A percentile compares a stretch with the other conserved stretches of the same genome.
Conservation (phyloP, 2,329 filamentous ascomycete genomes). For the Xenoacremonium recifei region DNA sequence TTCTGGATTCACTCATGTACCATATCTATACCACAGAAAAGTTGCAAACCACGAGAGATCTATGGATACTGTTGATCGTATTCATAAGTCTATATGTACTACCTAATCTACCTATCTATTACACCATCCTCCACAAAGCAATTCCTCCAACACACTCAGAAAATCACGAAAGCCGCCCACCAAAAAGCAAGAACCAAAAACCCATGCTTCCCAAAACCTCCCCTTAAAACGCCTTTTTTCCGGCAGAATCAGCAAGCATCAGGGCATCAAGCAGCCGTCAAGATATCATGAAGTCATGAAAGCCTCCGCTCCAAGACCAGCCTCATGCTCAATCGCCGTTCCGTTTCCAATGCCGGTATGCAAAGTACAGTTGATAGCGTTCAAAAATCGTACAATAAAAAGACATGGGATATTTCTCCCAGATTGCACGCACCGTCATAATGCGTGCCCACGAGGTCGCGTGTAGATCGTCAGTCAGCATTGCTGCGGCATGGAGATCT, state of each 20-base stretch:
- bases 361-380: conserved; percentile 7
- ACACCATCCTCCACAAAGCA: conserved; percentile 1
- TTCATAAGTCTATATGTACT: background rate
- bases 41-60: no score
- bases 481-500: background rate
- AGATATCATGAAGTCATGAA: conserved; percentile 21
- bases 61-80: background rate
- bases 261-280: conserved; percentile 10
- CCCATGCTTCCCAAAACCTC: background rate
- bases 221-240: conserved; percentile 12
- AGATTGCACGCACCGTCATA: background rate
- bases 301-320: background rate
- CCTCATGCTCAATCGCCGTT: background rate
- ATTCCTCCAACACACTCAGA: conserved; percentile 5
- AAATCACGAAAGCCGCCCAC: conserved; percentile 13
- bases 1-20: no score
- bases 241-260: conserved; percentile 12
- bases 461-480: background rate
- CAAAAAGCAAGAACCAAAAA: conserved; percentile 11
- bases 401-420: background rate
- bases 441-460: background rate
- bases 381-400: conserved; percentile 19
- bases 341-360: conserved; percentile 17
- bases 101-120: conserved; percentile 8
- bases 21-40: no score